Base-by-base conservation (phyloP, 768 basidiomycete species). In the Mycena kentingensis region DNA sequence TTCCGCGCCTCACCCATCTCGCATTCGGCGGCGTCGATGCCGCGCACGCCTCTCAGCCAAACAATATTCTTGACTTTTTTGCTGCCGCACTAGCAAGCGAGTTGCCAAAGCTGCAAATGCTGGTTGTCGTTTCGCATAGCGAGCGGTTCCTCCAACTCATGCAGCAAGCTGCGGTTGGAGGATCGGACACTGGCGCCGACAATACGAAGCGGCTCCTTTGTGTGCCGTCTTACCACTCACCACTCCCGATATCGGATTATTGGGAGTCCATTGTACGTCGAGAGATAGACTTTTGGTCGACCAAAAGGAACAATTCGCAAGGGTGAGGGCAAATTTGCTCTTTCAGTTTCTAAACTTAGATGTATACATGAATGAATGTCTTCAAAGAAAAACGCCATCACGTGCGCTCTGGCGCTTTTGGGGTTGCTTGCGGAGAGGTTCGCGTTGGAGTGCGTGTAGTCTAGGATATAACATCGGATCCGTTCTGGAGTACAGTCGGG, bases 1-100 rank as follows among this genome's bases (percentile, higher is more conserved):
- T 73, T 12, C 68, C 70, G 5, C 41, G 54, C 15, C 58, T 73
- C 22, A 70, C 69, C 4, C 70, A 73, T 56, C 54, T 71, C 15
- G 64, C 66, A 3, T 45, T 73, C 6, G 70, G 72, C 3, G 60
- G 65, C 26, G 52, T 72, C 8, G 55, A 50, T 29, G 48, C 45
- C 3, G 18, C 27, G 11, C 48, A 53, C 4, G 62, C 68, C 35
- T n/a, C n/a, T n/a, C n/a, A n/a, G n/a, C n/a, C n/a, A n/a, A 25
- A 27, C 0, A 47, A 63, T 24, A 41, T 66, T 35, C 32, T 67
- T 37, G 45, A 48, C 3, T 57, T 62, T n/a, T 54, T 70, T 42
- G 51, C 38, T 18, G 42, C 32, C 7, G 58, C 58, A 7, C 51
- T 69, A 12, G 56, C 67, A 2, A 46, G 39, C 8, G 47, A 54